phyloP scores from a whole-genome alignment of 495 filamentous ascomycete species.

The Penicillium manginii region DNA sequence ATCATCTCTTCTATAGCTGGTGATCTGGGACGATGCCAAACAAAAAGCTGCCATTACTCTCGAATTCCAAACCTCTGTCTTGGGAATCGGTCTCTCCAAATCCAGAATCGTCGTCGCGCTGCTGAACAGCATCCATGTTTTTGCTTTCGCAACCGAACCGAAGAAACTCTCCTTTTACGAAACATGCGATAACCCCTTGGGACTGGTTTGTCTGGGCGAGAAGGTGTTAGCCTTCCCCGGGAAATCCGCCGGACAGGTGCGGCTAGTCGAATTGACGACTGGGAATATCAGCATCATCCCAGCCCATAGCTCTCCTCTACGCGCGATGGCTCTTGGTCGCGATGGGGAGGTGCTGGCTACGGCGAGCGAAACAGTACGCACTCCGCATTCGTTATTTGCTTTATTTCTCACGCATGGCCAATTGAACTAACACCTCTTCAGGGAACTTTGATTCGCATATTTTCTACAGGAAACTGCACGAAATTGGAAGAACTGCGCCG shows the following conservation, averaged over 20 bases:
- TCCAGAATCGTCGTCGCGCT: slow-evolving; percentile 80
- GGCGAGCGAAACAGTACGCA: slow-evolving; percentile 78
- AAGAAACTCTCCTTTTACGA: slow-evolving; percentile 75
- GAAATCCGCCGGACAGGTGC: slow-evolving; percentile 84
- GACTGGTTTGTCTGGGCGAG: slow-evolving; percentile 76
- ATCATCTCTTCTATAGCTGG: slow-evolving; percentile 53
- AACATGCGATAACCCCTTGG: slow-evolving; percentile 84
- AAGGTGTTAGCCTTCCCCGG: slow-evolving; percentile 81
- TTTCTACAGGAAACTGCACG: slow-evolving; percentile 74
- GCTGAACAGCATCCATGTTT: slow-evolving; percentile 81
- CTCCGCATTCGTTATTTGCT: neutral
- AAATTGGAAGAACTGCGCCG: slow-evolving; percentile 82
- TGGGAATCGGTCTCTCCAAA: slow-evolving; percentile 76
- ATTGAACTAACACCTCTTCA: slow-evolving; percentile 31
- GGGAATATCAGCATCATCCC: slow-evolving; percentile 93
- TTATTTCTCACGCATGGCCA: neutral
- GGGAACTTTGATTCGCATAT: slow-evolving; percentile 89
- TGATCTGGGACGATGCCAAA: slow-evolving; percentile 91
- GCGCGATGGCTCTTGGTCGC: slow-evolving; percentile 77
- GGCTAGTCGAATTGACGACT: slow-evolving; percentile 78
- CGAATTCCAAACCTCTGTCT: slow-evolving; percentile 74
- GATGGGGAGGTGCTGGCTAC: slow-evolving; percentile 86
- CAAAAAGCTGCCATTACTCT: slow-evolving; percentile 73
- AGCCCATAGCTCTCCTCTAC: slow-evolving; percentile 78
- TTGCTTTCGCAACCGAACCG: slow-evolving; percentile 78